Base-by-base conservation (phyloP, 2,329 filamentous ascomycete species). In the Phaeosphaeria sp. region DNA sequence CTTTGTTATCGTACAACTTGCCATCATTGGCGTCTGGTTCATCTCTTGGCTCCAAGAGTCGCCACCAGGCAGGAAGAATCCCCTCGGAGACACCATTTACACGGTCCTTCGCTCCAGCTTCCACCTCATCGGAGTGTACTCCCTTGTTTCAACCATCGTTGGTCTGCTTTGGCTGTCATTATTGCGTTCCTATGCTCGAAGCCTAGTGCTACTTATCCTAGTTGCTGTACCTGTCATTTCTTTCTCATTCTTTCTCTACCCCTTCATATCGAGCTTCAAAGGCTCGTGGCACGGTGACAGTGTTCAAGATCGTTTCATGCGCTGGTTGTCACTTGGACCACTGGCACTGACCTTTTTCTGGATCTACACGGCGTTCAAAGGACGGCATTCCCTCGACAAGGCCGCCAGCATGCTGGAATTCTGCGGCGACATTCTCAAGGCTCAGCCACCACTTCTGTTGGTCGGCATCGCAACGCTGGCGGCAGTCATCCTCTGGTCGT, bases 21-120 rank as follows among this genome's bases (percentile, higher is more conserved):
- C 90, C 40, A 86, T 98, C 72, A 86, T 98, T 69, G 91, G 94
- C 13, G 94, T 93, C 0, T 96, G 93, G 69, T 88, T 97, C 62
- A 84, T 99, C 15, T 90, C 97, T 22, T 96, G 91, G 82, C 84
- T 99, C 42, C 92, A 98, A 73, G 98, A 94, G 1, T 87, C 91
- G 18, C 81, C 89, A 0, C 89, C 91, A 5, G 81, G 81, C 52
- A 83, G 83, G 53, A 91, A 91, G 72, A 85, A 85, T 58, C 89
- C 90, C 1, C 86, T 96, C 55, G 94, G 93, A 15, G 95, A 99
- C 76, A 97, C 94, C 1, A 92, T 99, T 57, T 99, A 99, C 77
- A 92, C 91, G 15, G 93, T 92, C 4, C 80, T 99, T 36, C 89
- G 91, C 67, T 88, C 89, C 50, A 97, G 93, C 0, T 95, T 96